Percentiles rank a stretch among this genome's conserved stretches.
phyloP scores from a whole-genome alignment of 192 early-diverging fungal genomes.

The Coemansia sp. region DNA sequence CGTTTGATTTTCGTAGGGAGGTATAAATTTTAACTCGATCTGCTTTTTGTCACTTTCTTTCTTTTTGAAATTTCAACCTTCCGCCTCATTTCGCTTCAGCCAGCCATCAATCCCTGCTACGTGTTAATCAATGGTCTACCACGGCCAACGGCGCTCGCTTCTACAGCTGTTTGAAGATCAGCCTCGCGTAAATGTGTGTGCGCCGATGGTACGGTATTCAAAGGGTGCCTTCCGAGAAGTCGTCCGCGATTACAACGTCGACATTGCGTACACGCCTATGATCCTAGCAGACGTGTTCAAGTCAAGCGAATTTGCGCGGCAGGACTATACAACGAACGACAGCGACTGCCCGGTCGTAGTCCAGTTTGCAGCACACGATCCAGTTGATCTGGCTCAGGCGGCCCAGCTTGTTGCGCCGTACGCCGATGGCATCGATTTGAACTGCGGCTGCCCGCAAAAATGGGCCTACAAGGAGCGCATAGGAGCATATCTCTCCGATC shows the following conservation, averaged over 20 bases:
- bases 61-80: neutral
- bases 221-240: conserved; percentile 91
- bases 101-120: neutral
- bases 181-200: conserved; percentile 78
- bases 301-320: conserved; percentile 77
- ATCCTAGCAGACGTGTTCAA: conserved; percentile 92
- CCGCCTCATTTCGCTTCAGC: neutral
- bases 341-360: conserved; percentile 88
- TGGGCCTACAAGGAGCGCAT: conserved; percentile 93
- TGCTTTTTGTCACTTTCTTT: neutral
- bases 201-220: conserved; percentile 97
- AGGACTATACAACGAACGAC: conserved; percentile 83
- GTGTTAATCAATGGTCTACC: conserved; percentile 30
- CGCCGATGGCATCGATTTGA: conserved; percentile 73
- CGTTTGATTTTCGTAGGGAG: too few species aligned
- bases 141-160: conserved; percentile 39
- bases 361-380: conserved; percentile 90
- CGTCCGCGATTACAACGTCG: conserved; percentile 80
- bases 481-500: conserved; percentile 82
- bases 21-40: too few species aligned
- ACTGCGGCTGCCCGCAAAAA: conserved; percentile 97
- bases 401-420: conserved; percentile 80
- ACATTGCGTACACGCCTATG: conserved; percentile 95
- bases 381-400: conserved; percentile 81
- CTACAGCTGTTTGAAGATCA: conserved; percentile 62